These are phyloP conservation scores for Brachypodium distachyon DNA, from an alignment of 202 grass and related monocot species.

Conservation along the genomic window DNA sequence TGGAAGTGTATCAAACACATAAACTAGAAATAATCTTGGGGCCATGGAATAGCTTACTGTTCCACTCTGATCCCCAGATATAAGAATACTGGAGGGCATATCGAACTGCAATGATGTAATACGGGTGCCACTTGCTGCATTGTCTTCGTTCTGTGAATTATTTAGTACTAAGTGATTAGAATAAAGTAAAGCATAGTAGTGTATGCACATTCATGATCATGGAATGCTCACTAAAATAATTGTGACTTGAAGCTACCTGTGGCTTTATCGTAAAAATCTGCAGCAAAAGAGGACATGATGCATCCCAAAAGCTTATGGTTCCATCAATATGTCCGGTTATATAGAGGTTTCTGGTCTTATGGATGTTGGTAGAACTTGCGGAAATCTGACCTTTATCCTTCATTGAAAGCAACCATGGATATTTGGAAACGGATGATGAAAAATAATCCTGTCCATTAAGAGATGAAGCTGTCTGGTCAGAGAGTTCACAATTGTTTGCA, in stretches of 20 bases:
- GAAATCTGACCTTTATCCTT: constrained; percentile 60
- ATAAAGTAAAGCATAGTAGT: constrained; percentile 1
- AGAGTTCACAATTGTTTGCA: constrained; percentile 18
- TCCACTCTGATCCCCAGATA: constrained; percentile 71
- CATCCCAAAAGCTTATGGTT: constrained; percentile 93
- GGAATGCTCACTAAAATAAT: constrained; percentile 2
- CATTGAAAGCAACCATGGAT: constrained; percentile 63
- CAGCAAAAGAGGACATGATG: constrained; percentile 69
- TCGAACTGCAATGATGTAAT: constrained; percentile 91
- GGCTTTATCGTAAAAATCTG: constrained; percentile 68
- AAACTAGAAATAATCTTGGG: not conserved
- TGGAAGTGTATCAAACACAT: constrained; percentile 19
- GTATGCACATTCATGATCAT: constrained; percentile 14
- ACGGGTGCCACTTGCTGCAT: constrained; percentile 22
- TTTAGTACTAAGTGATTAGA: not conserved
- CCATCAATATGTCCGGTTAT: constrained; percentile 90
- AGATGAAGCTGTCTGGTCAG: constrained; percentile 9
- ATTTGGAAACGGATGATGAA: constrained; percentile 47
- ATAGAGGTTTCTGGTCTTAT: constrained; percentile 67
- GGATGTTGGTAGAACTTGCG: constrained; percentile 40
- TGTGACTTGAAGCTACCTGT: constrained; percentile 47
- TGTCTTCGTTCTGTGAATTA: constrained; percentile 59
- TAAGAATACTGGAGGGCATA: constrained; percentile 53
- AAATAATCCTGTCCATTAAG: constrained; percentile 48
- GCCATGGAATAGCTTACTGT: constrained; percentile 28